Percentiles rank a stretch among this genome's conserved stretches.
These are phyloP conservation scores for Lasiodiplodia theobromae DNA, from an alignment of 2,329 filamentous ascomycete genomes.

Conservation along the genomic window DNA sequence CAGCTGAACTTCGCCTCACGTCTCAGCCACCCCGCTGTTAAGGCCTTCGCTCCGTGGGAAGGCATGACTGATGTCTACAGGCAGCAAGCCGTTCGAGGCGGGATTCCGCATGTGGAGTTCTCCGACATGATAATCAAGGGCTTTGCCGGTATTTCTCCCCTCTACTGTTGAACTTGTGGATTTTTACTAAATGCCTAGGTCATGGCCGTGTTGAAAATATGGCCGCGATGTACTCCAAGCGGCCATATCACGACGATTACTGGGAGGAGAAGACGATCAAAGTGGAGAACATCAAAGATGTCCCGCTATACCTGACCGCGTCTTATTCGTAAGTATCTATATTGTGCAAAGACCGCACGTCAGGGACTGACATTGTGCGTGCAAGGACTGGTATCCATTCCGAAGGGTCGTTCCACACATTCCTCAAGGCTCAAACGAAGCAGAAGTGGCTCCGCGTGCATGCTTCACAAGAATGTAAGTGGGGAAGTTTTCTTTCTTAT, in stretches of 20 bases:
- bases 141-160: constrained; percentile 1
- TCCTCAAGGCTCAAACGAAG: constrained; percentile 30
- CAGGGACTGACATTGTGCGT: not conserved
- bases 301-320: constrained; percentile 34
- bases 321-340: constrained; percentile 30
- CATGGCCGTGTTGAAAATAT: constrained; percentile 31
- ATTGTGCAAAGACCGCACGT: not conserved
- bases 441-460: constrained; percentile 35
- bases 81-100: constrained; percentile 33
- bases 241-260: constrained; percentile 9
- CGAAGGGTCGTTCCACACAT: constrained; percentile 33
- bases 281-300: constrained; percentile 32
- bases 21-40: constrained; percentile 24
- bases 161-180: not conserved
- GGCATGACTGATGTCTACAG: constrained; percentile 32
- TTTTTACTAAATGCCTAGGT: constrained; percentile 20
- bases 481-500: too few species aligned
- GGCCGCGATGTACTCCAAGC: constrained; percentile 30
- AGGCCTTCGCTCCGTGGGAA: constrained; percentile 27
- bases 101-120: constrained; percentile 28
- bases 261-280: constrained; percentile 33
- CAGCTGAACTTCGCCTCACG: constrained; percentile 37
- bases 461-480: constrained; percentile 15
- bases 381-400: constrained; percentile 31
- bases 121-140: constrained; percentile 28